Evolutionary conservation across 306 rosid species (phyloP).

Genomic region (Malus sieversii): DNA sequence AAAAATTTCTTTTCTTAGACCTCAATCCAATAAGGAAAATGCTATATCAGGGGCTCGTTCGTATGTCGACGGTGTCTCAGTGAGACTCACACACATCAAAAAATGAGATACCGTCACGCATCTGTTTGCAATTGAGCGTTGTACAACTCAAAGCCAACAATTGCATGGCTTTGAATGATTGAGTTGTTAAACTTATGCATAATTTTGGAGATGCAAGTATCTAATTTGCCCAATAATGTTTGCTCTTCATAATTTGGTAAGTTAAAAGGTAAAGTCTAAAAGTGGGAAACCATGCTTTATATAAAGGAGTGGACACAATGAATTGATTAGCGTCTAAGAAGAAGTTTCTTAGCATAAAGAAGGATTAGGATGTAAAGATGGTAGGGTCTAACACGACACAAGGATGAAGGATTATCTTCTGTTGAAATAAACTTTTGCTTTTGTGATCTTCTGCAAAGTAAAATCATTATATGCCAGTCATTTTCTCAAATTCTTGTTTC

Average conservation of each 20-base stretch:
- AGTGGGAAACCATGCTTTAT: slow-evolving; percentile 27
- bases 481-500: slow-evolving; percentile 11
- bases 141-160: background rate
- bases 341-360: slow-evolving; percentile 30
- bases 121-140: background rate
- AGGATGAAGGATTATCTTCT: slow-evolving; percentile 6
- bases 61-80: background rate
- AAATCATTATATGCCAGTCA: slow-evolving; percentile 17
- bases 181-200: background rate
- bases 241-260: slow-evolving; percentile 8
- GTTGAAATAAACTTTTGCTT: slow-evolving; percentile 22
- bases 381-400: slow-evolving; percentile 19
- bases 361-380: slow-evolving; percentile 27
- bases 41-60: too few relatives aligned
- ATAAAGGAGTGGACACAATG: slow-evolving; percentile 25
- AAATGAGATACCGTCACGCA: background rate
- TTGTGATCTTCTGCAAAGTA: slow-evolving; percentile 26
- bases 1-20: too few relatives aligned
- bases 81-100: background rate
- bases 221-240: slow-evolving; percentile 1
- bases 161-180: background rate
- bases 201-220: background rate
- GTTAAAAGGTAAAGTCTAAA: slow-evolving; percentile 4
- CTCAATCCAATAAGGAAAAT: background rate
- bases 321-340: slow-evolving; percentile 18